Conservation (phyloP, 1,139 yeast genomes). For the Eremothecium gossypii region DNA sequence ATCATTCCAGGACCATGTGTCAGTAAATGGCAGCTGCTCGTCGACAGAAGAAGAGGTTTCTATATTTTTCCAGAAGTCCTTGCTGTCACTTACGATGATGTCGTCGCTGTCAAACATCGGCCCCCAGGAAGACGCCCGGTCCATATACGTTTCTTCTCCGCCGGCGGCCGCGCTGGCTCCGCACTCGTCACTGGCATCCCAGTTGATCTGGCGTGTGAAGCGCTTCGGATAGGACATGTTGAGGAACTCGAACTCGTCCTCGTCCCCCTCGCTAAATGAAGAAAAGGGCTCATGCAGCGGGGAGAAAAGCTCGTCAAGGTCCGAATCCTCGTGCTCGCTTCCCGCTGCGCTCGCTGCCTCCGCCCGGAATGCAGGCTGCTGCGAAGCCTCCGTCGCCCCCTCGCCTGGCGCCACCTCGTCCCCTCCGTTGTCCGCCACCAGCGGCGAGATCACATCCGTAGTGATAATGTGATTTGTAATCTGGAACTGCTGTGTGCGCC, state of each 20-base stretch:
- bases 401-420: not conserved
- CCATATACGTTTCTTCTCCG: not conserved
- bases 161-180: not conserved
- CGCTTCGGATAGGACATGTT: conserved; percentile 17
- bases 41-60: conserved; percentile 3
- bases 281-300: conserved; percentile 9
- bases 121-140: conserved; percentile 2
- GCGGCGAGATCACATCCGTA: conserved; percentile 22
- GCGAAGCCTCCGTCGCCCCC: not conserved
- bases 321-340: conserved; percentile 3
- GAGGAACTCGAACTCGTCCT: conserved; percentile 15
- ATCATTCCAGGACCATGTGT: conserved; percentile 2
- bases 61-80: conserved; percentile 27
- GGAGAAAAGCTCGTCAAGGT: conserved; percentile 13
- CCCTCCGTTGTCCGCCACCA: conserved; percentile 6
- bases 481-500: conserved; percentile 8
- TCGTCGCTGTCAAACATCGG: conserved; percentile 9
- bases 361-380: conserved; percentile 5
- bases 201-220: conserved; percentile 10
- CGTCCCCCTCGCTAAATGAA: conserved; percentile 11
- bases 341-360: conserved; percentile 3
- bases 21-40: not conserved
- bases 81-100: conserved; percentile 12
- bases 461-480: conserved; percentile 16
- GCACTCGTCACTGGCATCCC: not conserved